Percentiles rank a stretch among this genome's conserved stretches.
phyloP scores from a whole-genome alignment of 768 basidiomycete species.

The Xanthoconium purpureum region DNA sequence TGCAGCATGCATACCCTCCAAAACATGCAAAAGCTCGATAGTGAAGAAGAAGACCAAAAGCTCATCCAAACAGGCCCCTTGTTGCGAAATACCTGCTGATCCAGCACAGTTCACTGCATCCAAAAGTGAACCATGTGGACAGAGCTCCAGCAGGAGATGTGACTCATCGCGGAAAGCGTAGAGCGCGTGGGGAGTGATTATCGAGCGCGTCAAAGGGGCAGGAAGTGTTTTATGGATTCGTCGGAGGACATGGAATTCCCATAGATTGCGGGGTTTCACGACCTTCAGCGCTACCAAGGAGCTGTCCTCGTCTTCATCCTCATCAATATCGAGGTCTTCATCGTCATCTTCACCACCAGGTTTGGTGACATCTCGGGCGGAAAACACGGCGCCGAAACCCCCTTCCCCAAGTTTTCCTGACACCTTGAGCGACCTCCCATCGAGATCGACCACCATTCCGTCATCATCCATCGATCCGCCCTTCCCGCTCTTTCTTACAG shows the following conservation, averaged over 20 bases:
- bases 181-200: constrained; percentile 74
- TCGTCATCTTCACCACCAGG: constrained; percentile 42
- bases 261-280: constrained; percentile 81
- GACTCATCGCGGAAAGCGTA: constrained; percentile 89
- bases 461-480: constrained; percentile 35
- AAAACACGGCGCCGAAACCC: constrained; percentile 95
- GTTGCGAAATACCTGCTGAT: constrained; percentile 71
- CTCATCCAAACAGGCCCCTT: constrained; percentile 84
- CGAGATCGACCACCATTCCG: constrained; percentile 56
- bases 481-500: constrained; percentile 33
- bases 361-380: constrained; percentile 55
- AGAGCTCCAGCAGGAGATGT: constrained; percentile 82
- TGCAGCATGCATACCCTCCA: constrained; percentile 76
- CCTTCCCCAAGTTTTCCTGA: constrained; percentile 93
- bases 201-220: constrained; percentile 53
- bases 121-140: constrained; percentile 88
- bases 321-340: constrained; percentile 42
- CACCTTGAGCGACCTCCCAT: constrained; percentile 64
- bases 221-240: constrained; percentile 72
- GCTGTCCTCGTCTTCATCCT: constrained; percentile 52
- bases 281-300: constrained; percentile 84
- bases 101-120: constrained; percentile 86
- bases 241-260: constrained; percentile 89
- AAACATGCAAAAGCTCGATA: constrained; percentile 77
- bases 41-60: constrained; percentile 93